These are phyloP conservation scores for Coniochaeta prunicola DNA, from an alignment of 2,329 filamentous ascomycete genomes.

Conservation along the genomic window DNA sequence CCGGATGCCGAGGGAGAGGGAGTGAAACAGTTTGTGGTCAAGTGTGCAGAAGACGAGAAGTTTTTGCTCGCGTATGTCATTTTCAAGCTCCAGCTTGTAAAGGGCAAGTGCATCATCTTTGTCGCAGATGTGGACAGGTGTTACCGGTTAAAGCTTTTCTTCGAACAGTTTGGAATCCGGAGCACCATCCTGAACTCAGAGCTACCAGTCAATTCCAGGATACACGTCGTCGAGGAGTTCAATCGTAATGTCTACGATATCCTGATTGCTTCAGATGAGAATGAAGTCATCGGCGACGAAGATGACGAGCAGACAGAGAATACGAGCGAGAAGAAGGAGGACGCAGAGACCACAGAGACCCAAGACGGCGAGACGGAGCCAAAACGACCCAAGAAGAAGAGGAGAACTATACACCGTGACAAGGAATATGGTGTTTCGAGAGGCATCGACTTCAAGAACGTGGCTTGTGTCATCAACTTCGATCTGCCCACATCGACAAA, in stretches of 20 bases:
- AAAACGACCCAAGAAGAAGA: slow-evolving; percentile 48
- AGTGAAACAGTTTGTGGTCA: slow-evolving; percentile 82
- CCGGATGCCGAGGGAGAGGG: slow-evolving; percentile 68
- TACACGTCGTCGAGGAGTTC: slow-evolving; percentile 95
- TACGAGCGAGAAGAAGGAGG: slow-evolving; percentile 18
- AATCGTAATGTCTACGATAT: slow-evolving; percentile 97
- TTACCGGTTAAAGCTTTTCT: slow-evolving; percentile 87
- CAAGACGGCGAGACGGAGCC: slow-evolving; percentile 16
- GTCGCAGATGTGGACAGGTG: slow-evolving; percentile 81
- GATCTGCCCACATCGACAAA: slow-evolving; percentile 83
- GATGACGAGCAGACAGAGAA: slow-evolving; percentile 27
- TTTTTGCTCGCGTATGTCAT: slow-evolving; percentile 90
- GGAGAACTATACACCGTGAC: slow-evolving; percentile 58
- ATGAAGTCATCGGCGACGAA: slow-evolving; percentile 26
- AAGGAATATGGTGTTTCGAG: slow-evolving; percentile 93
- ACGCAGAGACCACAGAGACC: slow-evolving; percentile 17
- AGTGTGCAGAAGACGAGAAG: slow-evolving; percentile 93
- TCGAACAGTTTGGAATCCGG: slow-evolving; percentile 94
- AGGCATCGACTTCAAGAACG: slow-evolving; percentile 95
- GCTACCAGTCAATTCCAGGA: slow-evolving; percentile 82
- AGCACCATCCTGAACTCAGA: slow-evolving; percentile 93
- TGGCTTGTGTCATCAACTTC: slow-evolving; percentile 93
- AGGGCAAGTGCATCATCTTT: slow-evolving; percentile 70
- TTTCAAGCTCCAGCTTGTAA: slow-evolving; percentile 89
- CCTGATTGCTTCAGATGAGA: slow-evolving; percentile 80